Evolutionary conservation across 2,329 filamentous ascomycete genomes (phyloP).

Genomic region (Podosphaera xanthii): DNA sequence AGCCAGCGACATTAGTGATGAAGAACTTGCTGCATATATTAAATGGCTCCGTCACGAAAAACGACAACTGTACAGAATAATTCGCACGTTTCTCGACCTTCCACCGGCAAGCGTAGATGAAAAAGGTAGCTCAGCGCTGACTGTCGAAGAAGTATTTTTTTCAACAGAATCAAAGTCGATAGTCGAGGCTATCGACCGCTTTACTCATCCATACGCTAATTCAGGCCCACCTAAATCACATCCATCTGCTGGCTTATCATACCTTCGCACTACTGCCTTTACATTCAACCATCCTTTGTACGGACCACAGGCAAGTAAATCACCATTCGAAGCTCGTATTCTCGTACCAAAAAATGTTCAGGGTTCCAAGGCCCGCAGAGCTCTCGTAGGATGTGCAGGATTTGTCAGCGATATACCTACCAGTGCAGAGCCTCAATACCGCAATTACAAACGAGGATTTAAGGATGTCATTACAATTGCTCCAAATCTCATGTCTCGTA

Average conservation of each 20-base stretch:
- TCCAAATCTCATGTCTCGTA: background rate
- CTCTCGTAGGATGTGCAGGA: slow-evolving; percentile 15
- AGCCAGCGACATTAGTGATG: slow-evolving; percentile 23
- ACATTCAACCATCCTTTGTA: slow-evolving; percentile 35
- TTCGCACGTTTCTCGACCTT: slow-evolving; percentile 39
- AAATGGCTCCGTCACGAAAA: slow-evolving; percentile 29
- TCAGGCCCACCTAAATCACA: slow-evolving; percentile 35
- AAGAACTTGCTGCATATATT: slow-evolving; percentile 28
- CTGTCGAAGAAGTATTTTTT: background rate
- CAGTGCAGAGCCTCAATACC: slow-evolving; percentile 2
- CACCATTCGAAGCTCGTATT: slow-evolving; percentile 33
- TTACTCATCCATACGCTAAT: slow-evolving; percentile 19
- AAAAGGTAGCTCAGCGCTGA: background rate
- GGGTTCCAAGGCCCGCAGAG: slow-evolving; percentile 17
- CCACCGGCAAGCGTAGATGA: slow-evolving; percentile 8
- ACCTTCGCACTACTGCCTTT: slow-evolving; percentile 30
- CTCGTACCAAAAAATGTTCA: slow-evolving; percentile 20
- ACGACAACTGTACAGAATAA: slow-evolving; percentile 26
- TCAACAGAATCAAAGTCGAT: background rate
- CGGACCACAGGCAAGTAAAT: slow-evolving; percentile 29
- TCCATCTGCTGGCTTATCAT: slow-evolving; percentile 39
- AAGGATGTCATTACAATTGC: background rate
- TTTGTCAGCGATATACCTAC: slow-evolving; percentile 11
- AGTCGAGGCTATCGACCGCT: slow-evolving; percentile 11
- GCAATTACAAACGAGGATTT: background rate